Base-by-base conservation (phyloP, 805 yeast species). In the Candida railenensis region DNA sequence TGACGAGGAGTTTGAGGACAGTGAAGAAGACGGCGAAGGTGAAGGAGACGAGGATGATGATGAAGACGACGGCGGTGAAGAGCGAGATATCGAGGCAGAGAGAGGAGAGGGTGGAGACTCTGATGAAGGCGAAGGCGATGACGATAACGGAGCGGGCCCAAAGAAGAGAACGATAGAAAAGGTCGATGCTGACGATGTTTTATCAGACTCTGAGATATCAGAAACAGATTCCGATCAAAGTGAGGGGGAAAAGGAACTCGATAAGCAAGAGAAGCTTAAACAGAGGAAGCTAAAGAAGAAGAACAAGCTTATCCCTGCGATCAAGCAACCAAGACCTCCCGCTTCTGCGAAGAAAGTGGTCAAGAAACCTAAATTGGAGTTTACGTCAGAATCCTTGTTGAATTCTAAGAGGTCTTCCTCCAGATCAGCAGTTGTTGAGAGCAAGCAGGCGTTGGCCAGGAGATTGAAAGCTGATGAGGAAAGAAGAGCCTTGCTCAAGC, bases 391-490 rank as follows among this genome's bases (percentile, higher is more conserved):
- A 11, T 69, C 81, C 14, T 60, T 87, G 22, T 59, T 85, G 18
- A 63, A 71, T 1, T 71, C 71, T 3, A 73, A 96, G 61, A 73
- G 96, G 56, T 79, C 85, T 0, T 87, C 96, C 0, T 79, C 89
- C 15, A 80, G 99, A 61, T 69, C 80, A 8, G 77, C 96, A 0
- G 94, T 95, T 0, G 77, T 88, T 3, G 82, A 83, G 54, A 89
- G 82, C 60, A 89, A 88, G 56, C 71, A 87, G 52, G 87, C 83
- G n/a, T 80, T 88, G 16, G 83, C 85, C 34, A 81, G 87, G 59
- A 83, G 83, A 54, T 68, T 92, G 53, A 77, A 83, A 47, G 82
- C 78, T 55, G 83, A 81, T 49, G 94, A 87, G 63, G 77, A 77
- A 47, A 75, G 85, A 56, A 68, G 81, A 48, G 65, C 79, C 73